These are phyloP conservation scores for Aspergillus persii DNA, from an alignment of 2,329 filamentous ascomycete species.

Conservation along the genomic window DNA sequence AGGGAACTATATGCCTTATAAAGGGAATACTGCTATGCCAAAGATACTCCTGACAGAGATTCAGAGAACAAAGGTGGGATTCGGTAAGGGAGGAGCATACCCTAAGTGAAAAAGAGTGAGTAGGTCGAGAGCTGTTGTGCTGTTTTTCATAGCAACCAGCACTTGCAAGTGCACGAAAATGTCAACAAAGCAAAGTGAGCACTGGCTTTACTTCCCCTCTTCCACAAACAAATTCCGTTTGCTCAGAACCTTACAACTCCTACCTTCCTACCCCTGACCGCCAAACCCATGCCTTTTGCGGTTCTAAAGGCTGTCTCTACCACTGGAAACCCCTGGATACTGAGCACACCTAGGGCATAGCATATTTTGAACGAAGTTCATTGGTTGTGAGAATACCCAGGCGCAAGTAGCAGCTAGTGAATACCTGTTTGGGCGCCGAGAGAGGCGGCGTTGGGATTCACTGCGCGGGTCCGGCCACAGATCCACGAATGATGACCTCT, in stretches of 20 bases:
- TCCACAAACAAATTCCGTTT: background rate
- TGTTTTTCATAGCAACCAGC: background rate
- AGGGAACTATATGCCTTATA: background rate
- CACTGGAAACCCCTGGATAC: background rate
- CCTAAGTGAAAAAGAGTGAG: background rate
- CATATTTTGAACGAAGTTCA: background rate
- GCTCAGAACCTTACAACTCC: background rate
- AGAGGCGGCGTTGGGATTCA: background rate
- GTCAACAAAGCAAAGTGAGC: background rate
- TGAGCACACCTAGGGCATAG: background rate
- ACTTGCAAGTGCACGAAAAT: background rate
- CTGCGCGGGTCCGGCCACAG: background rate
- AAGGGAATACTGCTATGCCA: background rate
- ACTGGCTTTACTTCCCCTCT: background rate
- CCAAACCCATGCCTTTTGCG: background rate
- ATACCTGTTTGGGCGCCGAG: background rate
- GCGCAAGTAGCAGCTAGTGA: background rate
- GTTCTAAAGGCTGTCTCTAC: background rate
- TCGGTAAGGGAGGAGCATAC: background rate
- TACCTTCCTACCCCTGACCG: background rate
- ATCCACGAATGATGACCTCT: background rate
- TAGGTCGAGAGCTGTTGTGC: background rate
- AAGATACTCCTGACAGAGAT: background rate
- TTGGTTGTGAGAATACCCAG: background rate
- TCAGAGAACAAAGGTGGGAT: background rate